These are phyloP conservation scores for Exophiala sp. DNA, from an alignment of 2,329 filamentous ascomycete species.

Conservation along the genomic window DNA sequence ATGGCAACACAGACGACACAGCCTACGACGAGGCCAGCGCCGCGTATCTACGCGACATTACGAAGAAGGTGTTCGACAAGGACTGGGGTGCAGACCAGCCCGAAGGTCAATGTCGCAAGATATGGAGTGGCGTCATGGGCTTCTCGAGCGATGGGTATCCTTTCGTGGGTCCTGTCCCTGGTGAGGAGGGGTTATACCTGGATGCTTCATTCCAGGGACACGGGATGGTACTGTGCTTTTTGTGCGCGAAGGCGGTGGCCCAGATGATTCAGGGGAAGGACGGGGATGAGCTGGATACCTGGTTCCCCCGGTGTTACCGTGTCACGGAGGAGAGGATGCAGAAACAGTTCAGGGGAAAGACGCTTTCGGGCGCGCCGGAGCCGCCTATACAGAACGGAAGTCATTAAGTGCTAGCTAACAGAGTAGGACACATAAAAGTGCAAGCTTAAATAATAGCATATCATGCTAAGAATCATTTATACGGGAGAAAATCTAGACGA, in stretches of 20 bases:
- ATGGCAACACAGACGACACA: slow-evolving; percentile 31
- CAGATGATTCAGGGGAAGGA: slow-evolving; percentile 19
- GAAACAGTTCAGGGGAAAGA: slow-evolving; percentile 19
- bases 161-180: slow-evolving; percentile 48
- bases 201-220: slow-evolving; percentile 25
- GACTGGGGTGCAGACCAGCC: slow-evolving; percentile 44
- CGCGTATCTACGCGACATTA: slow-evolving; percentile 28
- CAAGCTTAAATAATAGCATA: too few species aligned
- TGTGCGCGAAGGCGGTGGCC: slow-evolving; percentile 20
- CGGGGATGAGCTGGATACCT: slow-evolving; percentile 9
- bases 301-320: slow-evolving; percentile 24
- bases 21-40: slow-evolving; percentile 28
- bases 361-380: slow-evolving; percentile 8
- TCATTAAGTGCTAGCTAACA: not conserved
- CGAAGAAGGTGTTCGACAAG: slow-evolving; percentile 33
- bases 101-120: slow-evolving; percentile 44
- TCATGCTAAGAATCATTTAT: too few species aligned
- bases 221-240: slow-evolving; percentile 26
- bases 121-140: slow-evolving; percentile 59
- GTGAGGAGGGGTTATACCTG: slow-evolving; percentile 31
- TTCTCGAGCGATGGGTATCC: slow-evolving; percentile 54
- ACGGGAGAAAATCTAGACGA: too few species aligned
- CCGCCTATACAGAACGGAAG: slow-evolving; percentile 1
- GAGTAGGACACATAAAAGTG: too few species aligned
- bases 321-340: slow-evolving; percentile 20